These are phyloP conservation scores for Aureobasidium sp. DNA, from an alignment of 2,329 filamentous ascomycete genomes.

Conservation along the genomic window DNA sequence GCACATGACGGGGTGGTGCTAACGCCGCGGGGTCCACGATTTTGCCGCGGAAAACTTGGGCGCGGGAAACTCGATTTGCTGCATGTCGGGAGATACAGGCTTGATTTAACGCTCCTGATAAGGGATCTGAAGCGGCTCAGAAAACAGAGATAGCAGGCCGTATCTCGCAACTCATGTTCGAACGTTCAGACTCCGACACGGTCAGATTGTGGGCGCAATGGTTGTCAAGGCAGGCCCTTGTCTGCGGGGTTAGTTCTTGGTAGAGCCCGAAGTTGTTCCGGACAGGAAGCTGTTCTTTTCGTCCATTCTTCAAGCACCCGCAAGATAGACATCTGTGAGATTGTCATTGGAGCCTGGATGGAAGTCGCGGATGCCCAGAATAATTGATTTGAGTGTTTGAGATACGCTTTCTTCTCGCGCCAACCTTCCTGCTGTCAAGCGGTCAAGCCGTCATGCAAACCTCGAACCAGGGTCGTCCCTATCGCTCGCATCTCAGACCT, in stretches of 20 bases:
- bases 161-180: neutral
- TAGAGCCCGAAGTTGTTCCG: neutral
- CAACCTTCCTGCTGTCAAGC: too few relatives aligned
- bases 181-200: neutral
- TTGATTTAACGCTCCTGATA: too few relatives aligned
- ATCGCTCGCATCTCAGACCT: slow-evolving; percentile 37
- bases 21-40: neutral
- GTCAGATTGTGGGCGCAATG: too few relatives aligned
- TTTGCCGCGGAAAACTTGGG: neutral
- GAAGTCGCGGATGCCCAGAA: neutral
- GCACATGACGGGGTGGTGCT: neutral
- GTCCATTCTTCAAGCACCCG: neutral
- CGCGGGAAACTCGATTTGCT: neutral
- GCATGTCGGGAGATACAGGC: too few relatives aligned
- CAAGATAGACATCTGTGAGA: neutral
- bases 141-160: neutral
- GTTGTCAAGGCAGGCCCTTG: too few relatives aligned
- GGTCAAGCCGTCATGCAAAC: neutral
- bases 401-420: neutral
- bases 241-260: neutral
- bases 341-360: neutral
- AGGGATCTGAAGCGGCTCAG: too few relatives aligned
- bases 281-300: neutral
- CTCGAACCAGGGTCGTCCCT: slow-evolving; percentile 26
- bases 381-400: neutral